Evolutionary conservation across 2,329 filamentous ascomycete genomes (phyloP).

Genomic region (Sporothrix globosa): DNA sequence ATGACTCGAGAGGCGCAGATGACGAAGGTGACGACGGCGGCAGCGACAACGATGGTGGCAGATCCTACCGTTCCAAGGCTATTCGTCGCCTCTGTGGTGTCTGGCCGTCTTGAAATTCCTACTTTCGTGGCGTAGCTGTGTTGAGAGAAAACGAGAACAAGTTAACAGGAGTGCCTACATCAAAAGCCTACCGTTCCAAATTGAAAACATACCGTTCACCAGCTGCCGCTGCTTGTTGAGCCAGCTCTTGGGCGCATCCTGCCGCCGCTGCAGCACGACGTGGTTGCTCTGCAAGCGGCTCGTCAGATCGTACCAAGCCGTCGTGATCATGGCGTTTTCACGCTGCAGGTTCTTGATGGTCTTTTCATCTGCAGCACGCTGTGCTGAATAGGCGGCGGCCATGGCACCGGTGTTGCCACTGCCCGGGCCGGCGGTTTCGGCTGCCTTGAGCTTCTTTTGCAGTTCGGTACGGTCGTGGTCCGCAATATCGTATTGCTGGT

Average conservation of each 20-base stretch:
- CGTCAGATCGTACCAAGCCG: constrained; percentile 85
- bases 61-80: constrained; percentile 11
- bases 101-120: constrained; percentile 33
- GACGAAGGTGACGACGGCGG: neutral
- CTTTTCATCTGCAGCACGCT: constrained; percentile 56
- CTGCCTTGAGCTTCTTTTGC: constrained; percentile 58
- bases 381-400: constrained; percentile 25
- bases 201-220: constrained; percentile 58
- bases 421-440: constrained; percentile 54
- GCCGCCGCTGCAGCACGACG: constrained; percentile 73
- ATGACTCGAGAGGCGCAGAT: neutral
- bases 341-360: constrained; percentile 70
- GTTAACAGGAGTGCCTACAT: neutral
- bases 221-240: constrained; percentile 78
- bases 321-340: constrained; percentile 76
- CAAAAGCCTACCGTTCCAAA: neutral
- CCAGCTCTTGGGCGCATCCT: constrained; percentile 79
- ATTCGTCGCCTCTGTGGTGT: neutral
- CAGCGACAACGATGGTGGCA: neutral
- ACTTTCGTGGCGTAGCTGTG: constrained; percentile 37
- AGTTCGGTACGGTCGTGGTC: constrained; percentile 61
- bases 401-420: constrained; percentile 52
- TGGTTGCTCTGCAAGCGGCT: constrained; percentile 80
- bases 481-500: constrained; percentile 61
- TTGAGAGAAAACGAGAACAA: neutral